Evolutionary conservation across 2,329 filamentous ascomycete species (phyloP), one percentile per base, ranked within the genome.

Genomic region (Ophiosphaerella narmari): DNA sequence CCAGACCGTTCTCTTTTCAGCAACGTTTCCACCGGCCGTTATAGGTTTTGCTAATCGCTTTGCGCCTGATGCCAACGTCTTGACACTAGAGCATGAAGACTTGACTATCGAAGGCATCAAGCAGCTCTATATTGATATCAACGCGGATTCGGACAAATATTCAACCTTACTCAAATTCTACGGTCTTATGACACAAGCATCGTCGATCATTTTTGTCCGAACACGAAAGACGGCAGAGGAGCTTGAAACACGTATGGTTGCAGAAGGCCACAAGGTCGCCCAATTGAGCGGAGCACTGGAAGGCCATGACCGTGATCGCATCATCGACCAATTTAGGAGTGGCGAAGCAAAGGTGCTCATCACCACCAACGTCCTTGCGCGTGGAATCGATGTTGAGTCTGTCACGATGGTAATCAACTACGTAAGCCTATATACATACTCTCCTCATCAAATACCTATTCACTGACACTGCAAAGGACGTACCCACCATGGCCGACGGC

Each of bases 401-500:
- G 94, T 99, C 12, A 96, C 91, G 8, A 94, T 99, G 87, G 94
- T 99, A 46, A 91, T 99, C 80, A 99, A 99, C 80, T 99, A 99
- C 75, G 82, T 82, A 75, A 57, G 63, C n/a, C 16, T 13, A 13
- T 21, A 2, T 4, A 13, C n/a, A 14, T 9, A 33, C n/a, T 18
- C 18, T 29, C 2, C n/a, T 34, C 14, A 5, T n/a, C 12, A 14
- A 16, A 11, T 36, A 5, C 23, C 5, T 14, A 7, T 18, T 29
- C 51, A 54, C 48, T 67, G 36, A 66, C 54, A 7, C 12, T 36
- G 8, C 88, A 79, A 50, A 79, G 57, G 79, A 86, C 65, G 75
- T 82, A 31, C 80, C 80, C 4, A 79, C 80, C 47, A 73, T 75
- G 39, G 73, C 73, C 18, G 87, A 88, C 68, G 86, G 88, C 35